phyloP scores from a whole-genome alignment of 2,329 filamentous ascomycete genomes.

The Aspergillus sclerotialis region DNA sequence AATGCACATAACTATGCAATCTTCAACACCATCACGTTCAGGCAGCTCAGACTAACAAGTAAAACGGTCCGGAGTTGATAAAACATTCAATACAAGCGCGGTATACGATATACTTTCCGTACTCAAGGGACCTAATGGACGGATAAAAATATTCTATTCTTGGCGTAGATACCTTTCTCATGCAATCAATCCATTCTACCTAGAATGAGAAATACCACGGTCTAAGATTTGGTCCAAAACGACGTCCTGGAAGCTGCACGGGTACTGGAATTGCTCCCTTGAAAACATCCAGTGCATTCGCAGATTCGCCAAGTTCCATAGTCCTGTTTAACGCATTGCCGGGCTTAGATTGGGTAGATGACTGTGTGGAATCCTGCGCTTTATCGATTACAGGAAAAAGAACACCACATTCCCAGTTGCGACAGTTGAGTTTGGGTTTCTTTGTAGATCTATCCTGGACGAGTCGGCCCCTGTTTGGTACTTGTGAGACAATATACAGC shows the following conservation, averaged over 20 bases:
- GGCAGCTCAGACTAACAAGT: too few relatives aligned
- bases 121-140: too few relatives aligned
- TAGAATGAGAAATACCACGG: constrained; percentile 15
- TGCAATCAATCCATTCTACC: too few relatives aligned
- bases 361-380: constrained; percentile 5
- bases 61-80: too few relatives aligned
- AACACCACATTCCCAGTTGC: constrained; percentile 96
- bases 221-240: constrained; percentile 11
- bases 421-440: constrained; percentile 67
- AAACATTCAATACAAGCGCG: too few relatives aligned
- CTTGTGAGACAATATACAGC: too few relatives aligned
- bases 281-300: constrained; percentile 24
- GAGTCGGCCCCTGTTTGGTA: constrained; percentile 69
- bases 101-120: too few relatives aligned
- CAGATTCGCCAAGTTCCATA: constrained; percentile 1
- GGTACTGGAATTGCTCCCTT: constrained; percentile 37
- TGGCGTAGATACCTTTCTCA: too few relatives aligned
- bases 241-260: constrained; percentile 32
- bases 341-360: not conserved
- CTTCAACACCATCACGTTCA: too few relatives aligned
- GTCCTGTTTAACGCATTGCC: not conserved
- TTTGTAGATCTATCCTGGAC: constrained; percentile 62
- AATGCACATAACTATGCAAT: too few relatives aligned
- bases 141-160: too few relatives aligned
- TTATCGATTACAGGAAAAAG: constrained; percentile 52